Evolutionary conservation across 306 rosid species (phyloP).

Genomic region (Acmispon strigosus): DNA sequence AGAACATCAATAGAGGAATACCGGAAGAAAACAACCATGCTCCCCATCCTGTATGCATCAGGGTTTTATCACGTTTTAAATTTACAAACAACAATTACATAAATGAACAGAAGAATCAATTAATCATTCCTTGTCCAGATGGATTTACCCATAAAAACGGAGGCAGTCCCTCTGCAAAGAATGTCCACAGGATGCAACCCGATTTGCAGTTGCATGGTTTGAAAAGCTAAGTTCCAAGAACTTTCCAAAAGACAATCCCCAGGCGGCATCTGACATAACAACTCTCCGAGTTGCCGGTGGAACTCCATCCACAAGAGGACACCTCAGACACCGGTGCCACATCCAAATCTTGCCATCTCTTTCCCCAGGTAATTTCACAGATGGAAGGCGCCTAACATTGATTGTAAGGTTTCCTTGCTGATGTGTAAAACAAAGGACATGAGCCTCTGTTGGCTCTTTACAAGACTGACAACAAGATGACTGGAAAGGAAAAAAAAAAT

Average conservation of each 20-base stretch:
- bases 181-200: constrained; percentile 95
- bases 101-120: not conserved
- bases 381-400: constrained; percentile 73
- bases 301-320: constrained; percentile 78
- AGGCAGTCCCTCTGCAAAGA: constrained; percentile 98
- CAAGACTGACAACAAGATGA: constrained; percentile 64
- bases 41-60: constrained; percentile 69
- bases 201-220: constrained; percentile 98
- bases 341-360: constrained; percentile 95
- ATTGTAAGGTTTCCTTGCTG: constrained; percentile 95
- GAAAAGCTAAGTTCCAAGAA: constrained; percentile 98
- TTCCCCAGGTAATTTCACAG: constrained; percentile 82
- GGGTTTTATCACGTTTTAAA: constrained; percentile 22
- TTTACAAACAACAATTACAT: constrained; percentile 4
- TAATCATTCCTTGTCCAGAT: not conserved
- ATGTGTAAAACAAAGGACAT: constrained; percentile 78
- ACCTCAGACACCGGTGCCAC: constrained; percentile 97
- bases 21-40: constrained; percentile 91
- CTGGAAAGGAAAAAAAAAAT: constrained; percentile 32
- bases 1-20: constrained; percentile 88
- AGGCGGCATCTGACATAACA: constrained; percentile 97
- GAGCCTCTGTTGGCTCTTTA: constrained; percentile 73
- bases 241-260: constrained; percentile 99
- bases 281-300: constrained; percentile 97
- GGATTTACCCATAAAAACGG: constrained; percentile 81